Percentiles rank a stretch among this genome's conserved stretches.
phyloP scores from a whole-genome alignment of 73 alveolate species.

The Blepharisma japonicum region DNA sequence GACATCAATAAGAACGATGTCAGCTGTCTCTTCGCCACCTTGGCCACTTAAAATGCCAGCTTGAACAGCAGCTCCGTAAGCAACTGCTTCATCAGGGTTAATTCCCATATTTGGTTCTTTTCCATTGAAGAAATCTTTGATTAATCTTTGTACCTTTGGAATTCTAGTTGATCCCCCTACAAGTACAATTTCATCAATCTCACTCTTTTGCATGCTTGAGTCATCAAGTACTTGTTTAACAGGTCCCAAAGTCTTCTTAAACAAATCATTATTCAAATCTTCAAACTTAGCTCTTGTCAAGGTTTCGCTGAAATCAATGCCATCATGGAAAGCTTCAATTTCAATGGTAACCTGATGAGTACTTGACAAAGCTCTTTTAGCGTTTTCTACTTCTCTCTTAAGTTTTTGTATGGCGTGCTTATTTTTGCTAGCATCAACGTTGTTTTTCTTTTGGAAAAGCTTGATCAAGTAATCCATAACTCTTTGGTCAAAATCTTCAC shows the following conservation, averaged over 20 bases:
- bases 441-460: slow-evolving; percentile 85
- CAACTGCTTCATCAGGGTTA: slow-evolving; percentile 99
- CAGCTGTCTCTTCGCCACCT: slow-evolving; percentile 86
- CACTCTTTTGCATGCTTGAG: slow-evolving; percentile 66
- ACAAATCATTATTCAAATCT: slow-evolving; percentile 86
- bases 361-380: slow-evolving; percentile 96
- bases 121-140: slow-evolving; percentile 96
- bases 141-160: slow-evolving; percentile 95
- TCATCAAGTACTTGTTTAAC: slow-evolving; percentile 92
- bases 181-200: slow-evolving; percentile 81
- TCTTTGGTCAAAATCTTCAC: slow-evolving; percentile 98
- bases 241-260: slow-evolving; percentile 93
- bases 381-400: slow-evolving; percentile 96
- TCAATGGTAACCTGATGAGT: slow-evolving; percentile 86
- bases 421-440: slow-evolving; percentile 78
- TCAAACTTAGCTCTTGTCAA: slow-evolving; percentile 97
- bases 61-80: slow-evolving; percentile 99
- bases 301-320: slow-evolving; percentile 94
- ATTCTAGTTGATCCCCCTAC: slow-evolving; percentile 99
- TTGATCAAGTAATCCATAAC: slow-evolving; percentile 89
- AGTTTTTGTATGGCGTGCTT: slow-evolving; percentile 92
- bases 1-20: slow-evolving; percentile 89
- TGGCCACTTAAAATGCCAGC: slow-evolving; percentile 98
- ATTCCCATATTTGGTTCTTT: slow-evolving; percentile 97
- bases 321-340: slow-evolving; percentile 94